Conservation (phyloP, 805 yeast genomes). For the Candida manassasensis region DNA sequence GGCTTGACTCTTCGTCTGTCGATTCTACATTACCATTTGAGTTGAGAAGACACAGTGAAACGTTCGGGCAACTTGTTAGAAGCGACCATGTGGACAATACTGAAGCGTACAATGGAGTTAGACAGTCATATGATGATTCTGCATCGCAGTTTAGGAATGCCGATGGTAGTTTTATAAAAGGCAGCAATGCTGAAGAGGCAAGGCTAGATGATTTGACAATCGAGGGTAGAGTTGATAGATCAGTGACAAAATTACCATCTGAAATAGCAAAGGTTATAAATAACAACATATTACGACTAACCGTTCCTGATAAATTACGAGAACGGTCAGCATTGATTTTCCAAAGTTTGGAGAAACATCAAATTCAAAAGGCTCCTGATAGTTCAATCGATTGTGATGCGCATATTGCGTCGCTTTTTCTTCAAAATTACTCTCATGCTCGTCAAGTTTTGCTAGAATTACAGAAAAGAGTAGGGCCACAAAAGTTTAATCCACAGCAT, state of each 20-base stretch:
- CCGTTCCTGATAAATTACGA: conserved; percentile 61
- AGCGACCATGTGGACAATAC: conserved; percentile 2
- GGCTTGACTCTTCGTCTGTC: not conserved
- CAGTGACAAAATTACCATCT: conserved; percentile 52
- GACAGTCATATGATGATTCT: not conserved
- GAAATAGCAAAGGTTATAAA: conserved; percentile 54
- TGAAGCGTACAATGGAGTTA: conserved; percentile 1
- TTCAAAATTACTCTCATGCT: conserved; percentile 74
- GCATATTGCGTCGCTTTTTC: conserved; percentile 71
- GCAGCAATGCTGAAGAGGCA: conserved; percentile 44
- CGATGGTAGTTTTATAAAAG: conserved; percentile 41
- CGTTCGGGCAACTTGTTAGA: conserved; percentile 6
- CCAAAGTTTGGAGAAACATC: conserved; percentile 46
- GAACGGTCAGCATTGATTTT: conserved; percentile 56
- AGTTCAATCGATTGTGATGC: conserved; percentile 61
- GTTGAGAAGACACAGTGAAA: conserved; percentile 17
- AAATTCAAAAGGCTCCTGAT: conserved; percentile 47
- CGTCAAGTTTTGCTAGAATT: conserved; percentile 66
- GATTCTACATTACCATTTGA: conserved; percentile 15
- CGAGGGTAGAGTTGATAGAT: conserved; percentile 49
- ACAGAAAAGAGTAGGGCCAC: conserved; percentile 46
- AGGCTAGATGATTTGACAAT: conserved; percentile 57
- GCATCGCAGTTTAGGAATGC: conserved; percentile 32
- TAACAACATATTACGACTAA: conserved; percentile 55
- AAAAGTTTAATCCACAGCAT: conserved; percentile 54